These are phyloP conservation scores for Dendrobium chrysotoxum DNA, from an alignment of 106 monocot genomes.

Conservation along the genomic window DNA sequence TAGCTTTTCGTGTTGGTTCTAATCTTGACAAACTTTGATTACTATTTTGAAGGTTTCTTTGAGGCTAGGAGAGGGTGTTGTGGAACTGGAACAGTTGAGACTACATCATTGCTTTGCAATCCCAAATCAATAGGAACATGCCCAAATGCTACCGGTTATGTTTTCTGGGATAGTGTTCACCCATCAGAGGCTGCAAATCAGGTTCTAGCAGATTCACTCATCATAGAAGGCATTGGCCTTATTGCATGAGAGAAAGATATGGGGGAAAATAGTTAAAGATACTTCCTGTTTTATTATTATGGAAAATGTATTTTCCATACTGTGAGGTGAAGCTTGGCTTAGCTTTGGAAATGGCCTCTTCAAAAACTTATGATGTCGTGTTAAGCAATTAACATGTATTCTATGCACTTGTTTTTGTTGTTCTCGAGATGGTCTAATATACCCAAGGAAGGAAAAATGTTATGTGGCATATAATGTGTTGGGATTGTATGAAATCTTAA, in stretches of 20 bases:
- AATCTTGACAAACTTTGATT: too few relatives aligned
- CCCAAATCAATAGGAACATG: constrained; percentile 71
- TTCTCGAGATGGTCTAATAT: neutral
- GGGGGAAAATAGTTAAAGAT: neutral
- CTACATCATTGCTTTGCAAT: constrained; percentile 65
- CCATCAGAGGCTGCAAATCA: constrained; percentile 80
- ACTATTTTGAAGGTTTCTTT: constrained; percentile 43
- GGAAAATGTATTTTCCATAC: neutral
- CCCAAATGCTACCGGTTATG: constrained; percentile 62
- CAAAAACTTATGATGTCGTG: neutral
- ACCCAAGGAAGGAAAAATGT: neutral
- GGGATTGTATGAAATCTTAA: too few relatives aligned
- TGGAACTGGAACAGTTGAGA: constrained; percentile 80
- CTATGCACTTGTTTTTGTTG: constrained; percentile 4
- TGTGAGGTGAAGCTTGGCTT: neutral
- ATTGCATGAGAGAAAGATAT: constrained; percentile 21
- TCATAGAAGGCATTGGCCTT: constrained; percentile 47
- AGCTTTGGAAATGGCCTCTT: neutral
- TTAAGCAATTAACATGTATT: neutral
- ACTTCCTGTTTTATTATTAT: neutral
- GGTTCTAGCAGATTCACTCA: constrained; percentile 55
- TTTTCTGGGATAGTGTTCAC: constrained; percentile 89
- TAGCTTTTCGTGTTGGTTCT: too few relatives aligned
- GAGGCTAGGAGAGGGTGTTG: constrained; percentile 79
- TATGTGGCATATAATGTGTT: neutral